Evolutionary conservation across 768 basidiomycete genomes (phyloP).

Genomic region (Kwoniella bestiolae): DNA sequence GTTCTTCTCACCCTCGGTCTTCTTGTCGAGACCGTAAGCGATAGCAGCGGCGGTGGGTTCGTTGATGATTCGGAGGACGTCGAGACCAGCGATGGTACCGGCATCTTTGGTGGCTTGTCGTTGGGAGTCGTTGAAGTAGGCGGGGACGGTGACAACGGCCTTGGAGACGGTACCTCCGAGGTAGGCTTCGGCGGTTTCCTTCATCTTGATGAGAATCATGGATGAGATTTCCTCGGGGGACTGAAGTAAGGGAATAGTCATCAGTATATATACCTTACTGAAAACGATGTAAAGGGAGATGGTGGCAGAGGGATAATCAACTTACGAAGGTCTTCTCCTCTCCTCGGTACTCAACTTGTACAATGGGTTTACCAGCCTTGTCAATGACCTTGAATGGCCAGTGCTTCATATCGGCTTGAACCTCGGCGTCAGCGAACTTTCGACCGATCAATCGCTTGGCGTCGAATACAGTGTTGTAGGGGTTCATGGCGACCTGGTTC

Average conservation of each 20-base stretch:
- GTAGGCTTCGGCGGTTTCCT: conserved; percentile 98
- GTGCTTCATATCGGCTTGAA: conserved; percentile 63
- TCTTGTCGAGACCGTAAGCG: conserved; percentile 98
- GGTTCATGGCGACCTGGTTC: conserved; percentile 96
- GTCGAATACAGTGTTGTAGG: conserved; percentile 94
- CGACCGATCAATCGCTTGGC: conserved; percentile 94
- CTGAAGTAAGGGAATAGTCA: conserved; percentile 58
- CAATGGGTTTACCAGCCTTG: conserved; percentile 77
- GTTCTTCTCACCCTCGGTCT: conserved; percentile 80
- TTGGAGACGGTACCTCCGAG: conserved; percentile 95
- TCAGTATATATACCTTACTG: background rate
- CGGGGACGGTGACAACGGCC: conserved; percentile 97
- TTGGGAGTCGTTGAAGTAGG: conserved; percentile 99
- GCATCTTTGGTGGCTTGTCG: conserved; percentile 99
- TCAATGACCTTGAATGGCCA: conserved; percentile 74
- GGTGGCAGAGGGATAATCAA: conserved; percentile 33
- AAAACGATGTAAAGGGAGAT: no score
- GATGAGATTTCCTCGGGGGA: conserved; percentile 93
- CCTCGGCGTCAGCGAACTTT: conserved; percentile 61
- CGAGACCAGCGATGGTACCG: conserved; percentile 89
- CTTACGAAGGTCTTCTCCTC: conserved; percentile 81
- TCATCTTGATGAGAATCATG: conserved; percentile 97
- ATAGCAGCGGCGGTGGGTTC: conserved; percentile 97
- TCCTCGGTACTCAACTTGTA: conserved; percentile 77
- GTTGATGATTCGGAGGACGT: conserved; percentile 96